Percentiles rank a stretch among this genome's conserved stretches.
phyloP scores from a whole-genome alignment of 495 filamentous ascomycete species.

The Astrothelium macrocarpum region DNA sequence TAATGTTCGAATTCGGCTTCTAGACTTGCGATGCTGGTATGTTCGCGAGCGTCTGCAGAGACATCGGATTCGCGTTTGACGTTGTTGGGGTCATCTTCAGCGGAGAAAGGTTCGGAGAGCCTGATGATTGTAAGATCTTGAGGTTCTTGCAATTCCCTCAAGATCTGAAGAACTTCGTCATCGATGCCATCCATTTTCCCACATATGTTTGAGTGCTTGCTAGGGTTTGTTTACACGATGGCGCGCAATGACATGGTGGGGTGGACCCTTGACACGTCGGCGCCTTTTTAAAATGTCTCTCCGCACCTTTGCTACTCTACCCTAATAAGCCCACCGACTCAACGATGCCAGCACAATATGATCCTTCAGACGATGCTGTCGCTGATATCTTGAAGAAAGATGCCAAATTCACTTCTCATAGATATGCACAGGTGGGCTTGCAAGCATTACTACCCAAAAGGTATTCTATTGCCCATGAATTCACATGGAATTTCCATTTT shows the following conservation, averaged over 20 bases:
- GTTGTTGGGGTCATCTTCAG: slow-evolving; percentile 28
- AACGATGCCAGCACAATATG: slow-evolving; percentile 18
- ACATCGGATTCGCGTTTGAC: slow-evolving; percentile 37
- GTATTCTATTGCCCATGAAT: slow-evolving; percentile 34
- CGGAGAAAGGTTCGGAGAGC: slow-evolving; percentile 13
- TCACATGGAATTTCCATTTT: slow-evolving; percentile 1
- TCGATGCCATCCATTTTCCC: background rate
- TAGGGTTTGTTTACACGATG: background rate
- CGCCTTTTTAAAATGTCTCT: no score
- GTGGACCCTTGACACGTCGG: no score
- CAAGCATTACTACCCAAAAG: slow-evolving; percentile 59
- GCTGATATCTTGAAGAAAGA: slow-evolving; percentile 64
- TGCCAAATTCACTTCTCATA: slow-evolving; percentile 56
- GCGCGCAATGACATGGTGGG: background rate
- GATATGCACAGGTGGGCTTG: slow-evolving; percentile 64
- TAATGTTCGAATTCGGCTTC: slow-evolving; percentile 85
- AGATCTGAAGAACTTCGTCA: background rate
- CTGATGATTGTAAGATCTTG: slow-evolving; percentile 17
- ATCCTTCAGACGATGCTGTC: slow-evolving; percentile 61
- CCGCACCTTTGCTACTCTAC: background rate
- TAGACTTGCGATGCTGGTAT: slow-evolving; percentile 62
- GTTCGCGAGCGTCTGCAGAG: slow-evolving; percentile 59
- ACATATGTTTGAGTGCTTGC: background rate
- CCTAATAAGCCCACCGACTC: background rate
- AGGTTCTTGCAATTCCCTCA: slow-evolving; percentile 6